phyloP scores from a whole-genome alignment of 352 stramenopile species.

The Phytophthora vignae region DNA sequence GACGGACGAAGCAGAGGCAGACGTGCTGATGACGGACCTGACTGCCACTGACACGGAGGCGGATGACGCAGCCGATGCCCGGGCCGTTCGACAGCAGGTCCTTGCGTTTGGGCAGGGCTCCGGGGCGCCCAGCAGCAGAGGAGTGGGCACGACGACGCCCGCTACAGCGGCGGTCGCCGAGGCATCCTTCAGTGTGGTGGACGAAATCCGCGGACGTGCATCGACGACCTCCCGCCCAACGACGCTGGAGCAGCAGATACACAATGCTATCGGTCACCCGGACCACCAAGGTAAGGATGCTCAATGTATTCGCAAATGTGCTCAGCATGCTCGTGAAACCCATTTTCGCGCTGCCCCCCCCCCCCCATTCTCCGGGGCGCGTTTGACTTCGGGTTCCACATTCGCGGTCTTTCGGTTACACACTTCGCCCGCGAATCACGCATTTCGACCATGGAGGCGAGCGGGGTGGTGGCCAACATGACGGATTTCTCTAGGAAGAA shows the following conservation, averaged over 20 bases:
- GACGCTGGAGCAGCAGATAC: background rate
- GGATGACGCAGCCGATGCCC: no score
- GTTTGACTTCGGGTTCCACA: constrained; percentile 15
- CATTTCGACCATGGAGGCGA: background rate
- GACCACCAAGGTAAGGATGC: constrained; percentile 13
- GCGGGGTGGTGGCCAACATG: constrained; percentile 5
- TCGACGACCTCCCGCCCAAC: constrained; percentile 13
- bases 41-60: background rate
- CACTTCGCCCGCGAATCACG: background rate
- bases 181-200: background rate
- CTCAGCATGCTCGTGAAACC: constrained; percentile 10
- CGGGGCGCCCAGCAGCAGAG: no score
- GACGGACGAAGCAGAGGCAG: no score
- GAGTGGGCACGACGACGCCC: no score
- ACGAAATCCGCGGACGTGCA: background rate
- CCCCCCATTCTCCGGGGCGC: constrained; percentile 6
- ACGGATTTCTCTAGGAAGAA: constrained; percentile 22
- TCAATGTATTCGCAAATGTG: constrained; percentile 24
- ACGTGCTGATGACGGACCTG: background rate
- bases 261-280: constrained; percentile 7
- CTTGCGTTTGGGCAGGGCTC: no score
- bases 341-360: background rate
- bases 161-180: no score
- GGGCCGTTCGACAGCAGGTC: no score
- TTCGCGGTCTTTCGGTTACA: constrained; percentile 7